Evolutionary conservation across 1,139 yeast genomes (phyloP).

Genomic region (Spathaspora jeffriesii): DNA sequence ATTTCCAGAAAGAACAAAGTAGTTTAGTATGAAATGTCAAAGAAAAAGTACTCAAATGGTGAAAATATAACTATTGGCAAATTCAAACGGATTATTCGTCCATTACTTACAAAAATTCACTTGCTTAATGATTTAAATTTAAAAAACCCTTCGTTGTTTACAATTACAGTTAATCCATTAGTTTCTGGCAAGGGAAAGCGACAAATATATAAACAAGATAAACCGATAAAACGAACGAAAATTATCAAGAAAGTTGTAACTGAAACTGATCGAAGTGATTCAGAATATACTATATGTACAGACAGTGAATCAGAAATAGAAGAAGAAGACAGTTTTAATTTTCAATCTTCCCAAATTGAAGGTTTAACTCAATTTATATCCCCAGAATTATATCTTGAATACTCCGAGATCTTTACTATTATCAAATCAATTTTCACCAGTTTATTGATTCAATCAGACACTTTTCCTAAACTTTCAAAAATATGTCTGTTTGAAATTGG

Average conservation of each 20-base stretch:
- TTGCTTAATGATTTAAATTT: constrained; percentile 26
- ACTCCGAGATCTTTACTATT: constrained; percentile 30
- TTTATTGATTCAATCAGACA: constrained; percentile 1
- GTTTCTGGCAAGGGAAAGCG: not conserved
- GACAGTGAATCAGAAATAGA: not conserved
- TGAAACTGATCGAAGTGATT: not conserved
- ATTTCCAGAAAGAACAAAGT: too few relatives aligned
- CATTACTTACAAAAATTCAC: constrained; percentile 38
- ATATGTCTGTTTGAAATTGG: constrained; percentile 34
- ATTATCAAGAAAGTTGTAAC: not conserved
- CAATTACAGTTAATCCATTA: constrained; percentile 8
- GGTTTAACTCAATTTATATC: constrained; percentile 24
- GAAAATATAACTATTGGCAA: constrained; percentile 10
- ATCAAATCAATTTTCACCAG: constrained; percentile 18
- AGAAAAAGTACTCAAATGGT: not conserved
- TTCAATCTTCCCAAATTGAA: not conserved
- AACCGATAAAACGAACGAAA: not conserved
- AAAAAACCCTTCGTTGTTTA: constrained; percentile 24
- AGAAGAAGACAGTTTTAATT: not conserved
- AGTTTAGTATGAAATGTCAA: not conserved
- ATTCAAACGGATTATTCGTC: constrained; percentile 38
- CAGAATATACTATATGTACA: not conserved
- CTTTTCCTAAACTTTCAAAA: constrained; percentile 7
- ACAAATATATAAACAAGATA: not conserved
- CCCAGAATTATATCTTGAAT: constrained; percentile 26